Evolutionary conservation across 306 rosid genomes (phyloP), one percentile per base, ranked within the genome.

Genomic region (Canavalia ensiformis): DNA sequence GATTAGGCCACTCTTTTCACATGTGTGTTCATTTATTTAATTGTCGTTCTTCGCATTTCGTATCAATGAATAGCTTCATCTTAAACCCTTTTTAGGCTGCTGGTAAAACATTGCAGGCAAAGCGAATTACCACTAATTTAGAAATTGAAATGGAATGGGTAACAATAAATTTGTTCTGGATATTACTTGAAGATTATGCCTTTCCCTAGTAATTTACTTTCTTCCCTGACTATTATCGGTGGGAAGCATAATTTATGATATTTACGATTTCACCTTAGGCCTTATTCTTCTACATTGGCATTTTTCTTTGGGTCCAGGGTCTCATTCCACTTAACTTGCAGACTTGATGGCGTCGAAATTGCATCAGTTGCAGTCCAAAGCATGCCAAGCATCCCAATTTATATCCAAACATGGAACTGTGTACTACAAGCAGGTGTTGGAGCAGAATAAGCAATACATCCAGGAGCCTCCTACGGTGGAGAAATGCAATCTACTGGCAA

Each of bases 381-480:
- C 95, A 52, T 68, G 87, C 78, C 97, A 92, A 86, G 99, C 97
- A 0, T 85, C 99, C 12, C 90, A 91, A 50, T 82, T 88, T 70
- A 80, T 87, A 54, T 74, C 79, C 68, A 91, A 89, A 80, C 88
- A 90, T 70, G 97, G 97, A 78, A 79, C 80, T 77, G 67, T 77
- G 75, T 95, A 91, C 87, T 88, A 95, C 90, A 92, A 82, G 85
- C 90, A 91, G 83, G 76, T 91, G 84, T 76, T 92, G 89, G 99
- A 93, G 86, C 78, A 95, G 85, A 92, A 95, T 91, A 95, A 93
- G 88, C 92, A 95, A 66, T 83, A 87, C 86, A 91, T 95, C 87
- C 97, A 92, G 90, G 93, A 91, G 9, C 99, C 99, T 52, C 85
- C 97, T 49, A 93, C 99, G 0, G 84, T 89, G 69, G 99, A 93